phyloP scores from a whole-genome alignment of 108 stramenopile genomes.

The Cyclotella sp. region DNA sequence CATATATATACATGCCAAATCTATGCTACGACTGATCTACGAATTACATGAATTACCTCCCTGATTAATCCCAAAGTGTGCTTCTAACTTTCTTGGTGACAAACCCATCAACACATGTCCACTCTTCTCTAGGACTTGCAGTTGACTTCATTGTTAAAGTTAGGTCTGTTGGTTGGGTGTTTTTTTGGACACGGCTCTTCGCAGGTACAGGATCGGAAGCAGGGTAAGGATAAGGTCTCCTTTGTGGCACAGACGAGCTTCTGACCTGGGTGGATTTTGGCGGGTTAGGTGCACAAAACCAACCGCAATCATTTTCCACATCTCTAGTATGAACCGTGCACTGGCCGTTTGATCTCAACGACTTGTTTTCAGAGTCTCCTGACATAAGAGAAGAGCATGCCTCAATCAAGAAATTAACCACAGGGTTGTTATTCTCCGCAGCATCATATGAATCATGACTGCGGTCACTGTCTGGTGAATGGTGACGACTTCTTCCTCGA shows the following conservation, averaged over 20 bases:
- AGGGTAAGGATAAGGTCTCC: slow-evolving; percentile 7
- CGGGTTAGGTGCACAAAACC: neutral
- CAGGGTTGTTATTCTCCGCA: neutral
- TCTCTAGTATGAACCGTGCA: neutral
- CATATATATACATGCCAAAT: too few species aligned
- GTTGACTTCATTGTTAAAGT: neutral
- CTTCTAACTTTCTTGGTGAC: neutral
- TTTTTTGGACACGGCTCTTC: neutral
- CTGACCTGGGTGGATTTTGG: neutral
- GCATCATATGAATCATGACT: neutral
- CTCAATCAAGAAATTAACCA: neutral
- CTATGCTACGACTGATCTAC: too few species aligned
- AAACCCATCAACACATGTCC: slow-evolving; percentile 1
- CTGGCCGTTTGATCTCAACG: neutral
- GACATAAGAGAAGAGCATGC: neutral
- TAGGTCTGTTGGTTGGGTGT: neutral
- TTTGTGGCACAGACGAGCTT: neutral
- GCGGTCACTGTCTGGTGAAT: neutral
- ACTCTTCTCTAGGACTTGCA: slow-evolving; percentile 7
- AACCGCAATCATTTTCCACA: neutral
- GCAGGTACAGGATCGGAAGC: neutral
- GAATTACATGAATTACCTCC: too few species aligned
- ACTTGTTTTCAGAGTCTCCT: neutral
- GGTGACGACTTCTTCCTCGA: neutral
- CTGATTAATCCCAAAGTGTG: too few species aligned